These are phyloP conservation scores for Centrapalus pauciflorus DNA, from an alignment of 129 eudicot species.

Conservation along the genomic window DNA sequence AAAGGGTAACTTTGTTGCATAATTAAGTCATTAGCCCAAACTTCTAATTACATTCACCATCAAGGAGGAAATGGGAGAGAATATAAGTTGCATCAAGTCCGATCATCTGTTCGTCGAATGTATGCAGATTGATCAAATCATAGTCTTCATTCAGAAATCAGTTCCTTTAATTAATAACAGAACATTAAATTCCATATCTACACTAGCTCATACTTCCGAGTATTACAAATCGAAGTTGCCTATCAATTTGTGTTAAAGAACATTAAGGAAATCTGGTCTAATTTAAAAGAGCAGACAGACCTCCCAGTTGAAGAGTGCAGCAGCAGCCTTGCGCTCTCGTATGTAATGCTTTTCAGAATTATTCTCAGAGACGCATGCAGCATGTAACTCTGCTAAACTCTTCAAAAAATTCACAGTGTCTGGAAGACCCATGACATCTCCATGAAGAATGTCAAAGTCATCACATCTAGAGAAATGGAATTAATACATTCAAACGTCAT, in stretches of 20 bases:
- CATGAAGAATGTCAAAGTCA: conserved; percentile 94
- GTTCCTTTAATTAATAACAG: neutral
- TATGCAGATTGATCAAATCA: neutral
- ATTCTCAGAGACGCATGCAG: conserved; percentile 39
- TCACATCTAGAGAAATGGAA: conserved; percentile 29
- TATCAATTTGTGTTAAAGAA: neutral
- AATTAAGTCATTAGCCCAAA: too few species aligned
- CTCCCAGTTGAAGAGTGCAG: conserved; percentile 93
- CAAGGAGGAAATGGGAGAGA: neutral
- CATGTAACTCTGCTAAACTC: conserved; percentile 61
- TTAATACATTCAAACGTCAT: neutral
- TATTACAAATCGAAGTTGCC: neutral
- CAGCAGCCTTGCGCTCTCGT: conserved; percentile 87
- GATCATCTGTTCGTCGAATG: neutral
- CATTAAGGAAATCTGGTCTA: neutral
- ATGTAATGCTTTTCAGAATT: conserved; percentile 53
- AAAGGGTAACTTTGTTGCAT: too few species aligned
- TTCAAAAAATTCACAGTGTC: conserved; percentile 78
- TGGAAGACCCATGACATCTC: conserved; percentile 81
- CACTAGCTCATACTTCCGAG: neutral
- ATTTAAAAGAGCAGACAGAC: conserved; percentile 31
- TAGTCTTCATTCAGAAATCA: neutral
- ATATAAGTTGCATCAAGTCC: neutral
- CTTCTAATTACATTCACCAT: neutral
- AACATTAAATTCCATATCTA: neutral